Conservation (phyloP, 768 basidiomycete genomes). For the Exsudoporus frostii region DNA sequence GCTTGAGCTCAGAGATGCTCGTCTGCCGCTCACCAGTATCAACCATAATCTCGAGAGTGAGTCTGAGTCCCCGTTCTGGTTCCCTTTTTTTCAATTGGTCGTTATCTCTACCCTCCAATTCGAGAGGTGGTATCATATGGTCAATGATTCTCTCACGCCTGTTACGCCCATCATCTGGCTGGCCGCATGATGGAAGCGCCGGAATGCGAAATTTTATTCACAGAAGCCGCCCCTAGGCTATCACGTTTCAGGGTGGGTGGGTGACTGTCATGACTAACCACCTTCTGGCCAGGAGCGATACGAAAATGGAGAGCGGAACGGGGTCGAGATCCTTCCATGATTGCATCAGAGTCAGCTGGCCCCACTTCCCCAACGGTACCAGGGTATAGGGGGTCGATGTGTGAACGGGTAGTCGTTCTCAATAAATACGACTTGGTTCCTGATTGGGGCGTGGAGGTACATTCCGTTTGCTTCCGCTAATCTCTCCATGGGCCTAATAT, state of each 20-base stretch:
- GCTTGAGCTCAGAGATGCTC: conserved; percentile 90
- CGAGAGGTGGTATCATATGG: conserved; percentile 16
- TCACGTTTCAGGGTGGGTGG: conserved; percentile 13
- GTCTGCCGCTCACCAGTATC: conserved; percentile 90
- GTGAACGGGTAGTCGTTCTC: conserved; percentile 86
- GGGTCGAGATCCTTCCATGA: conserved; percentile 50
- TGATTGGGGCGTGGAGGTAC: conserved; percentile 81
- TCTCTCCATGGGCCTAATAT: conserved; percentile 10
- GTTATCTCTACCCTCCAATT: conserved; percentile 2
- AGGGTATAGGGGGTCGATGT: conserved; percentile 38
- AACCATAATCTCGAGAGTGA: conserved; percentile 85
- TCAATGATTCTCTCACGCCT: conserved; percentile 22
- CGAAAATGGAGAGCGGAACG: conserved; percentile 68
- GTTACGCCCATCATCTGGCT: conserved; percentile 4
- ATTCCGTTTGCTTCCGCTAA: conserved; percentile 8
- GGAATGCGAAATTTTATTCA: conserved; percentile 11
- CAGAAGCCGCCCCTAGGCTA: conserved; percentile 1
- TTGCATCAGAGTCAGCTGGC: conserved; percentile 34
- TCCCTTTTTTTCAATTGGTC: not conserved
- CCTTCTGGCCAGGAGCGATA: conserved; percentile 48
- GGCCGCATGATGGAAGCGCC: conserved; percentile 11
- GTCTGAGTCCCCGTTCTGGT: conserved; percentile 11
- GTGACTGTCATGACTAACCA: conserved; percentile 15
- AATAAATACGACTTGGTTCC: conserved; percentile 93
- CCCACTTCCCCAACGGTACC: conserved; percentile 2